Percentiles rank a stretch among this genome's conserved stretches.
These are phyloP conservation scores for Skeletonema costatum DNA, from an alignment of 108 stramenopile genomes.

Conservation along the genomic window DNA sequence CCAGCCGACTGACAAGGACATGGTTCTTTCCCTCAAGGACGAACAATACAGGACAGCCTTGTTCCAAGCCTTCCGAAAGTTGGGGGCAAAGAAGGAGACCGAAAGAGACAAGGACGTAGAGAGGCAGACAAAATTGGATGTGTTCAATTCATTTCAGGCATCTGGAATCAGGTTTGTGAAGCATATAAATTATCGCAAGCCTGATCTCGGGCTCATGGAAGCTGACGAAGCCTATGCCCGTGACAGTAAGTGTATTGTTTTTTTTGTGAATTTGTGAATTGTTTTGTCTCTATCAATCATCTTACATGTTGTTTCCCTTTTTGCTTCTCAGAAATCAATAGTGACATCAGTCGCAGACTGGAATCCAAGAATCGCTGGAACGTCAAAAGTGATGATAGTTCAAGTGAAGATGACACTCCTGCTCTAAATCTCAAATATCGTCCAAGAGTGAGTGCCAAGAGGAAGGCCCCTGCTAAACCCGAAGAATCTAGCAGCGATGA, in stretches of 20 bases:
- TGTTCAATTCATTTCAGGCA: not conserved
- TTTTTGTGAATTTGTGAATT: not conserved
- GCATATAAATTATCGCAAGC: not conserved
- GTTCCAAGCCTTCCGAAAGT: not conserved
- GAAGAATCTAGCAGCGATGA: not conserved
- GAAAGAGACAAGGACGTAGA: not conserved
- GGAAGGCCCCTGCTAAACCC: not conserved
- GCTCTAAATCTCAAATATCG: not conserved
- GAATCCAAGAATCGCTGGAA: not conserved
- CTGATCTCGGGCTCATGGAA: not conserved
- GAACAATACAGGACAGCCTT: not conserved
- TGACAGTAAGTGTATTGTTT: not conserved
- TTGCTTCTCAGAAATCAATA: not conserved
- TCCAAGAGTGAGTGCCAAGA: not conserved
- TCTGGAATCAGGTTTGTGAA: not conserved
- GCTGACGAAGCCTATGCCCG: not conserved
- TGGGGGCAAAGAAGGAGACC: not conserved
- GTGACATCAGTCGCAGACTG: not conserved
- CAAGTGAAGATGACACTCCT: not conserved
- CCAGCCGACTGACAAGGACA: not conserved
- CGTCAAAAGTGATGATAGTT: not conserved
- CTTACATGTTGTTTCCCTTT: not conserved
- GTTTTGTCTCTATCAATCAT: not conserved
- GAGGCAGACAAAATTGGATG: not conserved
- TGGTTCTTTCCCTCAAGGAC: not conserved